phyloP scores from a whole-genome alignment of 2,329 filamentous ascomycete genomes.

The Zasmidium angulare region DNA sequence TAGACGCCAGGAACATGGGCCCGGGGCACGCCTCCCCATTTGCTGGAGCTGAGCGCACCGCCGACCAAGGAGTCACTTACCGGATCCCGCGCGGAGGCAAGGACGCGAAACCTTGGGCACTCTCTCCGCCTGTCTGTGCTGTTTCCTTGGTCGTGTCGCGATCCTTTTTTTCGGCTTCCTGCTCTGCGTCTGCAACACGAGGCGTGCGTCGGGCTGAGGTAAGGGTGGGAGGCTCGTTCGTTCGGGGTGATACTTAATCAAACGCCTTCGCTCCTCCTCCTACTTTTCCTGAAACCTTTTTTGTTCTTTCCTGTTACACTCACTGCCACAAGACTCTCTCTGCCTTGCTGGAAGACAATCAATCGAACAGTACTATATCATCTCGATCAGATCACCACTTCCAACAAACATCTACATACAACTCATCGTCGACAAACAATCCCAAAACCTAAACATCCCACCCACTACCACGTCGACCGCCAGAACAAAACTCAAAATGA shows the following conservation, averaged over 20 bases:
- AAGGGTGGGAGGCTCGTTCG: not conserved
- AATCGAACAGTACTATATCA: too few relatives aligned
- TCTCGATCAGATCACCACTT: too few relatives aligned
- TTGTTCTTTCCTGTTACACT: constrained; percentile 2
- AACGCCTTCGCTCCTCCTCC: constrained; percentile 8
- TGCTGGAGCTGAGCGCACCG: constrained; percentile 1
- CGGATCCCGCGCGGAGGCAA: constrained; percentile 12
- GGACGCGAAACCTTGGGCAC: constrained; percentile 1
- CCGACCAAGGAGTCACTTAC: not conserved
- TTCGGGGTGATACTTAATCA: constrained; percentile 8
- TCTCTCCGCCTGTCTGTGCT: not conserved
- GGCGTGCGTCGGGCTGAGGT: constrained; percentile 1
- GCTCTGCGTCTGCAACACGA: not conserved
- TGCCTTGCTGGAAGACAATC: not conserved
- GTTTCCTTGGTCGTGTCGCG: constrained; percentile 1
- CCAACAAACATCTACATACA: too few relatives aligned
- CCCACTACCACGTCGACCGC: not conserved
- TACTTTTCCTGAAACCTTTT: not conserved
- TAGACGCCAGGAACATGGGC: not conserved
- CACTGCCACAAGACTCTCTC: not conserved
- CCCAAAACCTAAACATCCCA: not conserved
- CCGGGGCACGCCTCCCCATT: constrained; percentile 7
- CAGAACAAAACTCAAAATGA: constrained; percentile 25
- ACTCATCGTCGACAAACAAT: not conserved
- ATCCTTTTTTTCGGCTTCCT: not conserved